phyloP scores from a whole-genome alignment of 768 basidiomycete genomes.

The Cystobasidiopsis lactophilus region DNA sequence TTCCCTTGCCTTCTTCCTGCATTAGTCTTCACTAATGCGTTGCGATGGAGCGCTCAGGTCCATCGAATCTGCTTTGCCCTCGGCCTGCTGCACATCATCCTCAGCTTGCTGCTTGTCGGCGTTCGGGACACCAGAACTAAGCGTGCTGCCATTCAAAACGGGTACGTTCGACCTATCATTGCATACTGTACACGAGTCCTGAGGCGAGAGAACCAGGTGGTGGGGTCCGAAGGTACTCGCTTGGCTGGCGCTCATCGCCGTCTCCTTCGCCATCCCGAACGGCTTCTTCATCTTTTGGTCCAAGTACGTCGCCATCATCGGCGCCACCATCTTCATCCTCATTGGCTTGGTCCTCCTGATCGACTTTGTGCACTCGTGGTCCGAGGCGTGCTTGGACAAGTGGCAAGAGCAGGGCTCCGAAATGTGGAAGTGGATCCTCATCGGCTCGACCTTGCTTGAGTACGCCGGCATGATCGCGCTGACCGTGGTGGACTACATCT shows the following conservation, averaged over 20 bases:
- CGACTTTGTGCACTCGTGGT: conserved; percentile 97
- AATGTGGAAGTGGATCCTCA: conserved; percentile 87
- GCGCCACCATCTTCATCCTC: conserved; percentile 83
- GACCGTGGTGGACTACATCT: conserved; percentile 71
- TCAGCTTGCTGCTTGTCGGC: conserved; percentile 58
- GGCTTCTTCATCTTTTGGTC: conserved; percentile 98
- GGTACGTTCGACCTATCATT: conserved; percentile 33
- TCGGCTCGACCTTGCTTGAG: conserved; percentile 74
- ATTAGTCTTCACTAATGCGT: neutral
- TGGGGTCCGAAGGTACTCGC: conserved; percentile 92
- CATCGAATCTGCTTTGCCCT: conserved; percentile 95
- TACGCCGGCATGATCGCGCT: conserved; percentile 65
- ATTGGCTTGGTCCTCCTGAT: conserved; percentile 90
- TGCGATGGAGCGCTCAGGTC: conserved; percentile 29
- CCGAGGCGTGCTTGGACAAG: conserved; percentile 83
- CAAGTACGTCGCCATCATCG: conserved; percentile 66
- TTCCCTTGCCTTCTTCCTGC: conserved; percentile 11
- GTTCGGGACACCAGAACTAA: conserved; percentile 77
- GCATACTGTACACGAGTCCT: neutral
- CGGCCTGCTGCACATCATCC: conserved; percentile 60
- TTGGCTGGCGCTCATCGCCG: conserved; percentile 58
- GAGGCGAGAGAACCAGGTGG: conserved; percentile 40
- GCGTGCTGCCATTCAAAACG: conserved; percentile 88
- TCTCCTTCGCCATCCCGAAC: conserved; percentile 89
- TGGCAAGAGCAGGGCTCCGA: conserved; percentile 70